Conservation (phyloP, 306 rosid species). For the Dalbergia cochinchinensis region DNA sequence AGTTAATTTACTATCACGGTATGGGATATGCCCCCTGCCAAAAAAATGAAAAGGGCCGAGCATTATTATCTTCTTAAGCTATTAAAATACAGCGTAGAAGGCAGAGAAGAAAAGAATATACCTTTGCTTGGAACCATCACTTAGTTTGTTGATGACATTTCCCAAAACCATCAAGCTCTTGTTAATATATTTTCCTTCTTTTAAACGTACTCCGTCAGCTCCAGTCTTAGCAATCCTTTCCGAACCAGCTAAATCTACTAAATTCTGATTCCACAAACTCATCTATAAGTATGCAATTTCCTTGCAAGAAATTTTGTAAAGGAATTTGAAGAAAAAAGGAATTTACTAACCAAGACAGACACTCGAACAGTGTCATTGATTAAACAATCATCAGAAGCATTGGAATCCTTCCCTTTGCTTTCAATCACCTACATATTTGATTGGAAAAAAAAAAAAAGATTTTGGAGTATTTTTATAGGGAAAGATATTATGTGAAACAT, state of each 20-base stretch:
- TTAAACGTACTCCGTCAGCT: constrained; percentile 91
- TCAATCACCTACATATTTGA: constrained; percentile 76
- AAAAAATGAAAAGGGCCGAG: constrained; percentile 20
- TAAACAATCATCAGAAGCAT: constrained; percentile 53
- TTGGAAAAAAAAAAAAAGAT: not conserved
- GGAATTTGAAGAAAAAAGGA: constrained; percentile 4
- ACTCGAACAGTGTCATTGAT: constrained; percentile 81
- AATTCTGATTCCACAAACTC: constrained; percentile 66
- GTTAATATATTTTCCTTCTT: constrained; percentile 96
- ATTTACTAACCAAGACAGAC: constrained; percentile 85
- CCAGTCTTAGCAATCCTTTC: constrained; percentile 98
- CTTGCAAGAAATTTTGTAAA: constrained; percentile 19
- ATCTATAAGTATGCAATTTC: constrained; percentile 40
- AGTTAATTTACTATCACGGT: constrained; percentile 95
- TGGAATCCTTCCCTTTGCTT: constrained; percentile 82
- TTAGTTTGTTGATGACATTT: constrained; percentile 91
- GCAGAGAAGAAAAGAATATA: constrained; percentile 41
- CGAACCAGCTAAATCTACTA: constrained; percentile 97
- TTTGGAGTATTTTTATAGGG: not conserved
- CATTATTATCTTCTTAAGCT: constrained; percentile 27
- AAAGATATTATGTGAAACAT: not conserved
- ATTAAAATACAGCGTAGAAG: constrained; percentile 17
- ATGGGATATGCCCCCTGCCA: constrained; percentile 91
- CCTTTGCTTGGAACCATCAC: constrained; percentile 92
- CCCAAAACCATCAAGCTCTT: constrained; percentile 97